phyloP scores from a whole-genome alignment of 2,329 filamentous ascomycete genomes.

The Fusarium oligoseptatum region DNA sequence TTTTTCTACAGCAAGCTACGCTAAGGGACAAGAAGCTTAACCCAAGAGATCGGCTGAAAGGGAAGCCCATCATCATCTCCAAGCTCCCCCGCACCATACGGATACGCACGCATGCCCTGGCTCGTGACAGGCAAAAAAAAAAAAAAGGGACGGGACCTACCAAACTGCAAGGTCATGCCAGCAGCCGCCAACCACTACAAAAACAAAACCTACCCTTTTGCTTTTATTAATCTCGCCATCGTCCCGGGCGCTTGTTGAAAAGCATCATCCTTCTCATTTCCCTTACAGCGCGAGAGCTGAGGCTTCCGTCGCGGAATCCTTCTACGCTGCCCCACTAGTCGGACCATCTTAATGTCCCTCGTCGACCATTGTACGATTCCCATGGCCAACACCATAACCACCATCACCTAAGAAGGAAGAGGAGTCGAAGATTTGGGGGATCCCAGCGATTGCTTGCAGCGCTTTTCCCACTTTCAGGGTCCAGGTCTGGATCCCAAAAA shows the following conservation, averaged over 20 bases:
- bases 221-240: slow-evolving; percentile 28
- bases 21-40: neutral
- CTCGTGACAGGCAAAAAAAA: slow-evolving; percentile 33
- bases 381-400: slow-evolving; percentile 25
- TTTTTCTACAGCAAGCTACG: neutral
- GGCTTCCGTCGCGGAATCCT: neutral
- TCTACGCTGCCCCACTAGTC: slow-evolving; percentile 26
- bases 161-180: neutral
- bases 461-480: slow-evolving; percentile 24
- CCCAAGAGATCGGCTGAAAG: neutral
- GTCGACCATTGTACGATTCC: slow-evolving; percentile 23
- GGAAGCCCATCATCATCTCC: neutral
- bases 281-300: neutral
- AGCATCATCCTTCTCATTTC: neutral
- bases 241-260: neutral
- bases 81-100: slow-evolving; percentile 25
- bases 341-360: slow-evolving; percentile 36
- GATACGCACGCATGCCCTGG: slow-evolving; percentile 14
- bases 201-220: neutral
- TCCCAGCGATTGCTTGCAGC: slow-evolving; percentile 19
- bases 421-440: slow-evolving; percentile 4
- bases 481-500: slow-evolving; percentile 42
- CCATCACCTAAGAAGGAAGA: slow-evolving; percentile 22
- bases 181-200: slow-evolving; percentile 17
- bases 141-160: too few relatives aligned